Base-by-base conservation (phyloP, 1,139 yeast species). In the Scheffersomyces segobiensis region DNA sequence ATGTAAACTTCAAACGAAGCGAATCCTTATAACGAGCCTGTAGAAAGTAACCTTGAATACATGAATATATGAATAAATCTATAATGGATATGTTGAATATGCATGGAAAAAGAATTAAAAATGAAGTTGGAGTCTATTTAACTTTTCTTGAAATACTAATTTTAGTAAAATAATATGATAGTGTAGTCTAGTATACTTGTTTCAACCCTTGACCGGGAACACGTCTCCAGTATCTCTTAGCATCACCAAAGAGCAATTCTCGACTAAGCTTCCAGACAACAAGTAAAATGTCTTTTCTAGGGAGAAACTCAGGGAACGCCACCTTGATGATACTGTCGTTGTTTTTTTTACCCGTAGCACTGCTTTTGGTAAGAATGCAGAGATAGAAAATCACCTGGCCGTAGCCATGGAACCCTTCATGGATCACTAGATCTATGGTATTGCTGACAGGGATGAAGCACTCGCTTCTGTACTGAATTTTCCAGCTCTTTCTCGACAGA, bases 331-430 rank as follows among this genome's bases (percentile, higher is more conserved):
- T 65, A 56, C 73, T 75, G n/a, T 74, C 74, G 19, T 64, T 64
- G 49, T 55, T 56, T 22, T 39, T 50, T 49, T 55, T 59, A 39
- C 53, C 55, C 24, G 26, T 46, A 47, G 56, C 50, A 22, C 55
- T 55, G 42, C 32, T 59, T 53, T 76, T 79, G n/a, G 86, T 79
- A 52, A 87, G 73, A 7, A 87, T 74, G 56, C 88, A 83, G 69
- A 88, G 71, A 66, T 87, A 87, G 66, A 80, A 87, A 1, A 87
- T 76, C 8, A 87, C 91, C 67, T 84, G 85, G 18, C 83, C 84
- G 62, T 85, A 82, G 7, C 87, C 86, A 60, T 78, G 80, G 66
- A 88, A 87, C 0, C 89, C 92, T 68, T 88, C 93, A 65, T 87
- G 88, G 46, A 88, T 84, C 0, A 87, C 85, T 32, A 88, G 69